Evolutionary conservation across 345 rosid genomes (phyloP).

Genomic region (Hypericum perforatum): DNA sequence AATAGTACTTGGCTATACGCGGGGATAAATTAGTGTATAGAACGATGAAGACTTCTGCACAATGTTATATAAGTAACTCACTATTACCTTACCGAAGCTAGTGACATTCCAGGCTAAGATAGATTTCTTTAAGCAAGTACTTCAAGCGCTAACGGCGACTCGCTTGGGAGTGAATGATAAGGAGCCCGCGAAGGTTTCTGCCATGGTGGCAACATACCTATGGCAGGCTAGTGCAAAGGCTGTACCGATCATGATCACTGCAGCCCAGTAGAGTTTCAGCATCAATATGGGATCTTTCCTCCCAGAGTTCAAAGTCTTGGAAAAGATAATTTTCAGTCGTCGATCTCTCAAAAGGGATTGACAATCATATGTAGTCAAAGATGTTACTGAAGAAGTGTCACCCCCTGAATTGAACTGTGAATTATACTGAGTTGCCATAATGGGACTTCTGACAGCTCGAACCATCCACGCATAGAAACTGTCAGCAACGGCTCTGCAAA

Average conservation of each 20-base stretch:
- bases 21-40: too few relatives aligned
- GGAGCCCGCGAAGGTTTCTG: slow-evolving; percentile 36
- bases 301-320: slow-evolving; percentile 43
- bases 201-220: slow-evolving; percentile 43
- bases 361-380: slow-evolving; percentile 22
- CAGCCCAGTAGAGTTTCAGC: slow-evolving; percentile 54
- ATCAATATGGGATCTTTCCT: slow-evolving; percentile 51
- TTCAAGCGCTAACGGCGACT: slow-evolving; percentile 30
- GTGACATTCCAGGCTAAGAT: too few relatives aligned
- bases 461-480: slow-evolving; percentile 47
- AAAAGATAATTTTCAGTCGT: slow-evolving; percentile 57
- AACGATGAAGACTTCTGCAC: too few relatives aligned
- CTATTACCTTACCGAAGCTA: too few relatives aligned
- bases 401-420: slow-evolving; percentile 16
- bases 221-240: slow-evolving; percentile 63
- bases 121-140: background rate
- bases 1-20: too few relatives aligned
- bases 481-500: slow-evolving; percentile 46
- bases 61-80: too few relatives aligned
- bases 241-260: slow-evolving; percentile 36
- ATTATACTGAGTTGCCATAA: slow-evolving; percentile 11
- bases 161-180: slow-evolving; percentile 35
- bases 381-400: slow-evolving; percentile 26
- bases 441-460: slow-evolving; percentile 21
- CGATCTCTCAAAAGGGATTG: slow-evolving; percentile 46